phyloP scores from a whole-genome alignment of 2,329 filamentous ascomycete genomes.

The Zymoseptoria tritici region DNA sequence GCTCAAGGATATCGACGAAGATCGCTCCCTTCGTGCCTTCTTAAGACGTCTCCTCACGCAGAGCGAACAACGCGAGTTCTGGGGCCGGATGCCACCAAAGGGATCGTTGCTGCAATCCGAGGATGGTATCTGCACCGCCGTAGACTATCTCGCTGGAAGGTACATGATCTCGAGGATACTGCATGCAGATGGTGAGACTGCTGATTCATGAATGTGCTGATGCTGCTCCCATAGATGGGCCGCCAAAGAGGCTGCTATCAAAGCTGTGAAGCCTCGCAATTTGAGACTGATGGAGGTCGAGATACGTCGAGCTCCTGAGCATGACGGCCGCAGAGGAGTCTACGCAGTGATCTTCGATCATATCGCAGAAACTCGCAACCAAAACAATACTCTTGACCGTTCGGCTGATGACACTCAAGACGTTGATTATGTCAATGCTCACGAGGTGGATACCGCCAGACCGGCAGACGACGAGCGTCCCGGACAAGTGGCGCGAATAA shows the following conservation, averaged over 20 bases:
- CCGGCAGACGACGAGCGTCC: background rate
- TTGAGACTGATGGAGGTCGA: constrained; percentile 33
- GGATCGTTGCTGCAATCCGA: background rate
- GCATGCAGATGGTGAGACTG: background rate
- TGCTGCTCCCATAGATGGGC: constrained; percentile 34
- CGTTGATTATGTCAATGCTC: background rate
- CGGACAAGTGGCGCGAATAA: constrained; percentile 58
- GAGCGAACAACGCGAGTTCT: constrained; percentile 21
- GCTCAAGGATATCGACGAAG: constrained; percentile 11
- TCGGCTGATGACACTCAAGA: background rate
- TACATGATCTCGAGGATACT: constrained; percentile 1
- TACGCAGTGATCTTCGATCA: constrained; percentile 41
- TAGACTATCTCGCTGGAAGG: constrained; percentile 19
- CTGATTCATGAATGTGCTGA: background rate
- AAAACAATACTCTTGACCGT: background rate
- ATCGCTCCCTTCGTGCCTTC: constrained; percentile 41
- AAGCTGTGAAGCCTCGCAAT: constrained; percentile 30
- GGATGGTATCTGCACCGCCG: background rate
- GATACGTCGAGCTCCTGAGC: constrained; percentile 21
- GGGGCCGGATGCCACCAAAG: background rate
- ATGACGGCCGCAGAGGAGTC: constrained; percentile 65
- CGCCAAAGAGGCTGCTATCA: constrained; percentile 46
- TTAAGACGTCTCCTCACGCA: constrained; percentile 20
- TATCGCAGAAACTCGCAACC: background rate
- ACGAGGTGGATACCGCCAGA: background rate